A percentile compares a stretch with the other conserved stretches of the same genome.
Conservation (phyloP, 2,329 filamentous ascomycete species). For the Pseudocercospora fuligena region DNA sequence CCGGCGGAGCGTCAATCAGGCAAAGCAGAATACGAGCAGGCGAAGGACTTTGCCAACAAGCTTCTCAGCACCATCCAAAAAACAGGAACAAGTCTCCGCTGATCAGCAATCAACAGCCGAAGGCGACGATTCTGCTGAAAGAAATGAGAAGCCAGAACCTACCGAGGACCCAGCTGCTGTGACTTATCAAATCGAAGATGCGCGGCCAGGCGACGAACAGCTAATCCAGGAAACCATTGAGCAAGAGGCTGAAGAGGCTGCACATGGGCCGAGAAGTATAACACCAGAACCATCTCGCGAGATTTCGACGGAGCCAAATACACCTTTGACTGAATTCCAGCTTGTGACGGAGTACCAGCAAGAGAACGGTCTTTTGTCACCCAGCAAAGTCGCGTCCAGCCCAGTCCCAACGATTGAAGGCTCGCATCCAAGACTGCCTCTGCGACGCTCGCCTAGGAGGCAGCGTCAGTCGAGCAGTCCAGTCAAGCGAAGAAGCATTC, state of each 20-base stretch:
- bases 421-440: constrained; percentile 27
- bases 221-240: not conserved
- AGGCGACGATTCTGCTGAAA: not conserved
- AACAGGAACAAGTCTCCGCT: not conserved
- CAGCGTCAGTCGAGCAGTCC: constrained; percentile 36
- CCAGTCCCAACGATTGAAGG: constrained; percentile 29
- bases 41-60: constrained; percentile 38
- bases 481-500: constrained; percentile 29
- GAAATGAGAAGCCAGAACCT: not conserved
- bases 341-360: constrained; percentile 5
- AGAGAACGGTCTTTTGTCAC: constrained; percentile 9
- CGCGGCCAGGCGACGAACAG: not conserved
- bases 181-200: not conserved
- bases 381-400: constrained; percentile 22
- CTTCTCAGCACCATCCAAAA: constrained; percentile 27
- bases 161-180: not conserved
- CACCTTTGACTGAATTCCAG: constrained; percentile 1
- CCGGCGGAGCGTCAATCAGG: constrained; percentile 29
- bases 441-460: constrained; percentile 36
- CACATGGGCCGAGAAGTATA: not conserved
- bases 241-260: constrained; percentile 3
- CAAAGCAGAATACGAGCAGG: constrained; percentile 27
- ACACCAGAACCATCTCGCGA: constrained; percentile 10
- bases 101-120: not conserved
- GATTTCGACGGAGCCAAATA: not conserved